phyloP scores from a whole-genome alignment of 257 asterid genomes.

The Salvia rosmarinus region DNA sequence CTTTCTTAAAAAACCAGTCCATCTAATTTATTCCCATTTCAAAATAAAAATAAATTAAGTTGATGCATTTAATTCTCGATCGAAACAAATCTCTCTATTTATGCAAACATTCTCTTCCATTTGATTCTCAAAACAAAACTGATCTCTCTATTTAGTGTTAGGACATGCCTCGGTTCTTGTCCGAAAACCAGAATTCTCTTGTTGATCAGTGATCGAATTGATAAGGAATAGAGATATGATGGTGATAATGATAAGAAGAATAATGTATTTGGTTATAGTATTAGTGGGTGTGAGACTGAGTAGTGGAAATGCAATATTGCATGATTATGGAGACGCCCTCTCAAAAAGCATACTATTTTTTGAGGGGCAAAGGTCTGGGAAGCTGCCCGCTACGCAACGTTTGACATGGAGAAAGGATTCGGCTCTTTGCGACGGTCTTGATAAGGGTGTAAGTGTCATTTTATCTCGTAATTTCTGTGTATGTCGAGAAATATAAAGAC shows the following conservation, averaged over 20 bases:
- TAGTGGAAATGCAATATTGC: conserved; percentile 26
- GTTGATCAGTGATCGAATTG: not conserved
- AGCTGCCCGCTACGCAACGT: conserved; percentile 47
- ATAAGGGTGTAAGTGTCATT: conserved; percentile 40
- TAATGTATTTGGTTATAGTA: not conserved
- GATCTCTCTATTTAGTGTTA: too few relatives aligned
- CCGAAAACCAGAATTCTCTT: too few relatives aligned
- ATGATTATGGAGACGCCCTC: conserved; percentile 52
- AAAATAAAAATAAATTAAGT: too few relatives aligned
- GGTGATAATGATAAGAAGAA: conserved; percentile 6
- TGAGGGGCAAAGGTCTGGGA: conserved; percentile 58
- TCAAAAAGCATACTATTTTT: conserved; percentile 48
- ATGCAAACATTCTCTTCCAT: too few relatives aligned
- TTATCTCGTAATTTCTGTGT: too few relatives aligned
- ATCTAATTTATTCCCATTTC: too few relatives aligned
- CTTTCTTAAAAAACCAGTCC: too few relatives aligned
- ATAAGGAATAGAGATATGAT: not conserved
- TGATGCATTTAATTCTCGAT: too few relatives aligned
- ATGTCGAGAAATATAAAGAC: too few relatives aligned
- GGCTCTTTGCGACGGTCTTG: conserved; percentile 42
- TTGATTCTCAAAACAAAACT: too few relatives aligned
- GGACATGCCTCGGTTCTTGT: too few relatives aligned
- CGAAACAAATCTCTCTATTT: too few relatives aligned
- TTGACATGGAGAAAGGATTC: conserved; percentile 50
- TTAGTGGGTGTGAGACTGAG: not conserved